These are phyloP conservation scores for Datisca glomerata DNA, from an alignment of 306 rosid genomes.

Conservation along the genomic window DNA sequence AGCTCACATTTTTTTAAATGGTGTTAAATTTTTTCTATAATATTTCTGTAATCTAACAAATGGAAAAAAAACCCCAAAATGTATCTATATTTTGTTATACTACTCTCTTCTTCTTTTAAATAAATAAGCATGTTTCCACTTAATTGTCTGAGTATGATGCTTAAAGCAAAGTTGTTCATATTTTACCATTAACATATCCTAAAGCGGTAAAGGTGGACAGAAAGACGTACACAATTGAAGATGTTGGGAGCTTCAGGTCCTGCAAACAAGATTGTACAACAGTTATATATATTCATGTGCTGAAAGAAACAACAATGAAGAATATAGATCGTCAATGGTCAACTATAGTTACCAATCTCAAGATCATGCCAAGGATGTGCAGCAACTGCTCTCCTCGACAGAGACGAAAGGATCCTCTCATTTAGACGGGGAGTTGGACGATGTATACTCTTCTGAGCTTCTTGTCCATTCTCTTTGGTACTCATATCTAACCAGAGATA, in stretches of 20 bases:
- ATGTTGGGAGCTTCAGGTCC: slow-evolving; percentile 1
- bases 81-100: too few relatives aligned
- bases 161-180: too few relatives aligned
- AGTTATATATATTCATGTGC: not conserved
- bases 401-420: slow-evolving; percentile 86
- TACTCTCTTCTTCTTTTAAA: not conserved
- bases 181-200: too few relatives aligned
- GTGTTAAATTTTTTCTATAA: too few relatives aligned
- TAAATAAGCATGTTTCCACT: not conserved
- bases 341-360: slow-evolving; percentile 60
- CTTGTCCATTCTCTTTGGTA: slow-evolving; percentile 4
- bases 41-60: too few relatives aligned
- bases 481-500: slow-evolving; percentile 51
- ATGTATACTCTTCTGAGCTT: not conserved
- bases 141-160: not conserved
- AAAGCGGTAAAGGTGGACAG: too few relatives aligned
- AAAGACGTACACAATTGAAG: slow-evolving; percentile 1
- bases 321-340: not conserved
- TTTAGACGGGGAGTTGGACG: slow-evolving; percentile 51
- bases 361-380: slow-evolving; percentile 99
- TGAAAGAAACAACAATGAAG: not conserved
- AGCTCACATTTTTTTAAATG: too few relatives aligned
- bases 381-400: slow-evolving; percentile 89
- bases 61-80: not conserved
- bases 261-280: not conserved